Evolutionary conservation across 1,284 basidiomycete species (phyloP).

Genomic region (Xerocomus amazonicus): DNA sequence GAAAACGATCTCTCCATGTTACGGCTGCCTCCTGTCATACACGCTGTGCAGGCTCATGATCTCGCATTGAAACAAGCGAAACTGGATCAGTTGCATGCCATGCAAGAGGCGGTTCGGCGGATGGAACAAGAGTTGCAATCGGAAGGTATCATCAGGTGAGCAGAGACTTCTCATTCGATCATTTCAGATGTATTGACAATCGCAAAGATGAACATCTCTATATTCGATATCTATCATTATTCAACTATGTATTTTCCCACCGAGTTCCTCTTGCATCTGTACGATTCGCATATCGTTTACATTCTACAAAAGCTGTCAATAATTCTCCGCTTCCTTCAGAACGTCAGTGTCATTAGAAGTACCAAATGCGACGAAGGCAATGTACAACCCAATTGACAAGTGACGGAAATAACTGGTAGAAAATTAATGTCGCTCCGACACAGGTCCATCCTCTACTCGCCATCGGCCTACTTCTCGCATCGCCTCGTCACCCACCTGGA

Average conservation of each 20-base stretch:
- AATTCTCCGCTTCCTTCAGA: too few species aligned
- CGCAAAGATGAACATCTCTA: too few species aligned
- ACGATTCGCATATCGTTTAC: too few species aligned
- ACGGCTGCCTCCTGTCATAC: constrained; percentile 19
- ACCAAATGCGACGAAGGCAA: too few species aligned
- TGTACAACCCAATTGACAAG: too few species aligned
- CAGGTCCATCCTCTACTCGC: constrained; percentile 72
- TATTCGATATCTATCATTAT: too few species aligned
- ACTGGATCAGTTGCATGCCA: constrained; percentile 19
- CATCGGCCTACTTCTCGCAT: constrained; percentile 90
- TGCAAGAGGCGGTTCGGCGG: constrained; percentile 28
- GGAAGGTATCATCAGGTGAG: constrained; percentile 25
- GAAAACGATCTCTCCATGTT: constrained; percentile 27
- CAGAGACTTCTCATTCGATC: neutral
- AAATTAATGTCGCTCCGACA: constrained; percentile 46
- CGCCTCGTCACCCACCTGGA: constrained; percentile 73
- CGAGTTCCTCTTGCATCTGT: too few species aligned
- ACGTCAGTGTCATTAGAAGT: too few species aligned
- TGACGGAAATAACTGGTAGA: too few species aligned
- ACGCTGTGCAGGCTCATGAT: neutral
- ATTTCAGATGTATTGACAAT: too few species aligned
- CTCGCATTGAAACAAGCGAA: constrained; percentile 14
- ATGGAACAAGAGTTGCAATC: constrained; percentile 28
- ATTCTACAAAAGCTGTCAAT: too few species aligned
- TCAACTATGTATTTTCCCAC: too few species aligned